Percentiles rank a stretch among this genome's conserved stretches.
phyloP scores from a whole-genome alignment of 306 rosid species.

The Lithocarpus polystachyus region DNA sequence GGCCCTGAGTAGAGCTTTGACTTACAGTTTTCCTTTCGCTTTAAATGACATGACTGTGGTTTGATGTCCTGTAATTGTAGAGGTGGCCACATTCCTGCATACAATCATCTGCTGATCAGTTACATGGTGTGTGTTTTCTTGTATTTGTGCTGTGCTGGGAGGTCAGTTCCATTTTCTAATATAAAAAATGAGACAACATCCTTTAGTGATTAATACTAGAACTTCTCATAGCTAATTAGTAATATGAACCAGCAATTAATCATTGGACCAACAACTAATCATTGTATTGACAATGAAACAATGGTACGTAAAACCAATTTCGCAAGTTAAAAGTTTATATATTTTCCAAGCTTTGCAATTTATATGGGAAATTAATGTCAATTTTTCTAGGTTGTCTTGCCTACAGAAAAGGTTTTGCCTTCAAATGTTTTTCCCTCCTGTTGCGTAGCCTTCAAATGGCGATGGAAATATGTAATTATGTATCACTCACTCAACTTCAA shows the following conservation, averaged over 20 bases:
- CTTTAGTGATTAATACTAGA: too few relatives aligned
- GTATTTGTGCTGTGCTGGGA: not conserved
- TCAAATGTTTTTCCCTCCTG: too few relatives aligned
- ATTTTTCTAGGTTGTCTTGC: too few relatives aligned
- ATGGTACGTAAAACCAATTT: not conserved
- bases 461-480: too few relatives aligned
- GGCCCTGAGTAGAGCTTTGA: not conserved
- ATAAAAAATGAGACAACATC: not conserved
- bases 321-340: too few relatives aligned
- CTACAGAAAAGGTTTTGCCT: too few relatives aligned
- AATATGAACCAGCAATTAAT: too few relatives aligned
- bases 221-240: too few relatives aligned
- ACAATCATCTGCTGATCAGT: not conserved
- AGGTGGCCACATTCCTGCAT: constrained; percentile 45
- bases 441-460: too few relatives aligned
- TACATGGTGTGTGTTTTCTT: not conserved
- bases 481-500: too few relatives aligned
- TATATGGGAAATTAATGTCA: not conserved
- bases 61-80: constrained; percentile 46
- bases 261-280: too few relatives aligned
- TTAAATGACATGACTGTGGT: constrained; percentile 28
- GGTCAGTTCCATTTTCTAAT: too few relatives aligned
- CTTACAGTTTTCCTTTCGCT: constrained; percentile 44
- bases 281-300: not conserved
- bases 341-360: not conserved